Percentiles rank a stretch among this genome's conserved stretches.
These are phyloP conservation scores for Porphyridium purpureum DNA, from an alignment of 23 red algal genomes.

Conservation along the genomic window DNA sequence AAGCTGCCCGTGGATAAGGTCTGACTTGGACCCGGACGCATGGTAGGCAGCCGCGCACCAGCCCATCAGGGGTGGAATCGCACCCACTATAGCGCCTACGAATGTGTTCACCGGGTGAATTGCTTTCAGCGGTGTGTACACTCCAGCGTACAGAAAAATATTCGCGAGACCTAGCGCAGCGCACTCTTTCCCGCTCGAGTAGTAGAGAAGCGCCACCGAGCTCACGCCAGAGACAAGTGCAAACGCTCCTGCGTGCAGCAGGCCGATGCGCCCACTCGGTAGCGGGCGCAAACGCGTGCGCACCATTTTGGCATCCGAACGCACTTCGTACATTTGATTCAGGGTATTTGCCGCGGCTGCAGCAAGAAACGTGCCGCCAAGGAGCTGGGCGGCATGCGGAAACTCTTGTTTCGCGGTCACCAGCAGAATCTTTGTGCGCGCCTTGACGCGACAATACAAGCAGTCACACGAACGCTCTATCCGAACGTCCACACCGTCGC, in stretches of 20 bases:
- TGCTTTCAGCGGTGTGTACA: constrained; percentile 86
- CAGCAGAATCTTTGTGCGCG: not conserved
- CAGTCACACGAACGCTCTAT: not conserved
- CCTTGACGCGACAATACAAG: not conserved
- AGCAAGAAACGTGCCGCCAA: constrained; percentile 64
- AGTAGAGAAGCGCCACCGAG: not conserved
- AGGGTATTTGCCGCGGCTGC: constrained; percentile 76
- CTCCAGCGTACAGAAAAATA: constrained; percentile 59
- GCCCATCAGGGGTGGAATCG: constrained; percentile 77
- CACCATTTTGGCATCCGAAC: constrained; percentile 56
- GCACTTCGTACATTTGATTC: constrained; percentile 85
- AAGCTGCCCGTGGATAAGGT: constrained; percentile 3
- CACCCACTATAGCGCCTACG: constrained; percentile 87
- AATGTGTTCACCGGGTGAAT: constrained; percentile 66
- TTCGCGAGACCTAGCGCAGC: constrained; percentile 57
- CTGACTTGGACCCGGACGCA: constrained; percentile 12
- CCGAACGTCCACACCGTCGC: not conserved
- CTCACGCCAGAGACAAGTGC: constrained; percentile 5
- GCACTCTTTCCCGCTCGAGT: constrained; percentile 25
- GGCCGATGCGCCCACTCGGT: constrained; percentile 37
- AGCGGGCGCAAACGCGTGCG: constrained; percentile 71
- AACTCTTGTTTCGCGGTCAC: too few species aligned
- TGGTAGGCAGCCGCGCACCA: constrained; percentile 88
- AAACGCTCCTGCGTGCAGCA: constrained; percentile 33
- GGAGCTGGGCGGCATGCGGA: too few species aligned